Base-by-base conservation (phyloP, 2,329 filamentous ascomycete species). In the Fusarium incarnatum region DNA sequence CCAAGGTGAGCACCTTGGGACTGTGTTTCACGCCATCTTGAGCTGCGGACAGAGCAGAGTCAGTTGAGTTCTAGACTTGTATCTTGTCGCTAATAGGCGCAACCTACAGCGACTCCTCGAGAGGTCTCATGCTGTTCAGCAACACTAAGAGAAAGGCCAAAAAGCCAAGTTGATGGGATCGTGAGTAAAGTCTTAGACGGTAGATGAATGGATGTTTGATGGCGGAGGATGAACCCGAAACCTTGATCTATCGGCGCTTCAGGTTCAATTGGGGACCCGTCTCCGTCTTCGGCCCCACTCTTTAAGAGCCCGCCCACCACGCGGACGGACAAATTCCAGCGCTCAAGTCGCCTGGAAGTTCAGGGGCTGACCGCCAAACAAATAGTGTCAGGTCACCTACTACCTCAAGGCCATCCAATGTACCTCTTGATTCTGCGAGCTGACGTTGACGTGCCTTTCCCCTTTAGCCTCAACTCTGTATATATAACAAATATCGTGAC, bases 11-110 rank as follows among this genome's bases (percentile, higher is more conserved):
- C 82, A 72, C 86, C 85, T 75, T 88, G 83, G 72, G 81, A 83
- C 75, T 89, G 86, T 40, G 91, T 89, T 73, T 85, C 83, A 74
- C 87, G 83, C 92, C 92, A 94, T 86, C 89, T 87, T 78, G 83
- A 82, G 77, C 91, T 93, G 73, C 52, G 47, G 34, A 55, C 61
- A 48, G 48, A 49, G 34, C 28, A 56, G 77, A 55, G 77, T 76
- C 66, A 73, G 74, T 68, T 54, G 52, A 56, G 40, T 59, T 61
- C 52, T 44, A 54, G 52, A 27, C 46, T 55, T 50, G 44, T 41
- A 25, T 52, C 52, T 34, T 25, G 45, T 54, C 25, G 34, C 40
- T 57, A 34, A 59, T 60, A 48, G 48, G 50, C 52, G 56, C 47
- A 46, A 75, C 80, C 73, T 72, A 82, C 81, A 77, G 75, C 44